Conservation (phyloP, 2,329 filamentous ascomycete genomes). For the Dactylellina parvicollis region DNA sequence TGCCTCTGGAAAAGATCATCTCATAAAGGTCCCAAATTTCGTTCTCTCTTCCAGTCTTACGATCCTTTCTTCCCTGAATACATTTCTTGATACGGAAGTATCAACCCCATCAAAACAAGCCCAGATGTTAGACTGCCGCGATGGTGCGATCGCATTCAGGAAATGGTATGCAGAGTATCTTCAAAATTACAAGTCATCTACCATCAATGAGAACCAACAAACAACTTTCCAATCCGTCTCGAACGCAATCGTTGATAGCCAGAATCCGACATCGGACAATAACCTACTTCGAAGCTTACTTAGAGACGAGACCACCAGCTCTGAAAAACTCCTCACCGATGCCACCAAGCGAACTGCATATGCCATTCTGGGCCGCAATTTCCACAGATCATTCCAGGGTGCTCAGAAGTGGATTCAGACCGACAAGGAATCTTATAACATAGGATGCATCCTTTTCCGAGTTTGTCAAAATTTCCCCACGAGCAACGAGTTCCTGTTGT, state of each 20-base stretch:
- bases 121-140: slow-evolving; percentile 80
- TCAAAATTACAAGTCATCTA: slow-evolving; percentile 68
- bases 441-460: slow-evolving; percentile 77
- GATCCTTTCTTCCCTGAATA: slow-evolving; percentile 78
- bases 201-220: slow-evolving; percentile 63
- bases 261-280: slow-evolving; percentile 42
- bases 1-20: slow-evolving; percentile 71
- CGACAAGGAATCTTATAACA: slow-evolving; percentile 71
- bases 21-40: slow-evolving; percentile 76
- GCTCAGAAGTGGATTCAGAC: slow-evolving; percentile 56
- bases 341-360: slow-evolving; percentile 77
- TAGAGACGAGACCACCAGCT: slow-evolving; percentile 74
- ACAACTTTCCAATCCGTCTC: slow-evolving; percentile 72
- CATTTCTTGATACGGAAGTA: slow-evolving; percentile 78
- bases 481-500: slow-evolving; percentile 77
- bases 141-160: slow-evolving; percentile 78
- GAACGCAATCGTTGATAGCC: slow-evolving; percentile 35
- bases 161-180: slow-evolving; percentile 80
- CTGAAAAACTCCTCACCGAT: slow-evolving; percentile 73
- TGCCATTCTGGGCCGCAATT: slow-evolving; percentile 77
- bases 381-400: slow-evolving; percentile 67
- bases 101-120: slow-evolving; percentile 85
- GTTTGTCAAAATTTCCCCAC: slow-evolving; percentile 74
- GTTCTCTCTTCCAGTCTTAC: slow-evolving; percentile 82
- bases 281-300: slow-evolving; percentile 75